Conservation (phyloP, 2,329 filamentous ascomycete genomes). For the Neocucurbitaria cava region DNA sequence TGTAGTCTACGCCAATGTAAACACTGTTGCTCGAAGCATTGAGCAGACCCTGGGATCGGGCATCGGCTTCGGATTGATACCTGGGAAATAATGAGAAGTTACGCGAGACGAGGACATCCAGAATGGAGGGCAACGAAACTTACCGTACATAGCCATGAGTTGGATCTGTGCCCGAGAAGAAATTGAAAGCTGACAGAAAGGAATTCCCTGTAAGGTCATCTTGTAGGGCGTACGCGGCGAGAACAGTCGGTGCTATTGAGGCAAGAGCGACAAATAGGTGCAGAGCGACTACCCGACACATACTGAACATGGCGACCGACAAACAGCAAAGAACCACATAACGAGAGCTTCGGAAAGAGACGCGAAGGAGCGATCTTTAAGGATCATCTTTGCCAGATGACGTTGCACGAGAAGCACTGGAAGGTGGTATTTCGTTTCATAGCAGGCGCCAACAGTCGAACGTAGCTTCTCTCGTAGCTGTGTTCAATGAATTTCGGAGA, state of each 20-base stretch:
- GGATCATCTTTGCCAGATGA: background rate
- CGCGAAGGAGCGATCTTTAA: background rate
- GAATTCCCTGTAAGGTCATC: slow-evolving; percentile 18
- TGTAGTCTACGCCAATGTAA: slow-evolving; percentile 54
- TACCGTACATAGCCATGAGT: slow-evolving; percentile 43
- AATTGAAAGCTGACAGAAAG: slow-evolving; percentile 25
- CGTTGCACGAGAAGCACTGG: background rate
- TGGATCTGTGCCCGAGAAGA: slow-evolving; percentile 47
- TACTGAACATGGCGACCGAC: background rate
- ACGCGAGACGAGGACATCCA: background rate
- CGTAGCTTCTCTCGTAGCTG: background rate
- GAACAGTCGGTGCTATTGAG: background rate
- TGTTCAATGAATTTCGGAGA: background rate
- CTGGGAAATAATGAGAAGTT: background rate
- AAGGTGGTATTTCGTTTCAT: background rate
- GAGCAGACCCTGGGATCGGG: slow-evolving; percentile 41
- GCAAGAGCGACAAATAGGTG: background rate
- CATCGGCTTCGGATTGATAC: slow-evolving; percentile 52
- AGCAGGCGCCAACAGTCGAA: background rate
- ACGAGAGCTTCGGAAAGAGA: background rate
- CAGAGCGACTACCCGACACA: background rate
- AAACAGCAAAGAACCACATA: background rate
- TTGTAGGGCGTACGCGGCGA: slow-evolving; percentile 8
- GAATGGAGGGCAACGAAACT: background rate
- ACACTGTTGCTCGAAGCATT: slow-evolving; percentile 21